These are phyloP conservation scores for Tylopilus vinaceipallidus DNA, from an alignment of 768 basidiomycete species.

Conservation along the genomic window DNA sequence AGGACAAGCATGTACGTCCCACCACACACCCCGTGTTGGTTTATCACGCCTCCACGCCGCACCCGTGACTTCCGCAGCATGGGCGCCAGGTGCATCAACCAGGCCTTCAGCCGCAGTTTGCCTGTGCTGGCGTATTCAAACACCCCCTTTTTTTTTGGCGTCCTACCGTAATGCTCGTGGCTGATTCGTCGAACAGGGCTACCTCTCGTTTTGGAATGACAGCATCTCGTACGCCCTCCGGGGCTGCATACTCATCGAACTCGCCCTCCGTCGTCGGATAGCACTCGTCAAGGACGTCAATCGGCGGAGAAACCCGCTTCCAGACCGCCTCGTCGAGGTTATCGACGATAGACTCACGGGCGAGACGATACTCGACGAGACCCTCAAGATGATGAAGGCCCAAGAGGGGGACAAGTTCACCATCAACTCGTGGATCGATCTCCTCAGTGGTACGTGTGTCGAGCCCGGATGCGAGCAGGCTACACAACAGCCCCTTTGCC, in stretches of 20 bases:
- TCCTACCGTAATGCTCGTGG: not conserved
- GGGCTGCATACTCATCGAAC: conserved; percentile 97
- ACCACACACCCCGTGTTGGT: not conserved
- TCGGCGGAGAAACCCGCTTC: conserved; percentile 67
- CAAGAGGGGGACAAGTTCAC: conserved; percentile 55
- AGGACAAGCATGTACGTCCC: conserved; percentile 85
- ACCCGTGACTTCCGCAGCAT: conserved; percentile 19
- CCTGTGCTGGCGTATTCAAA: conserved; percentile 4
- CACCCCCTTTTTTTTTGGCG: conserved; percentile 23
- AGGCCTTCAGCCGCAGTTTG: not conserved
- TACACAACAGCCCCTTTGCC: not conserved
- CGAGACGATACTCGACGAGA: conserved; percentile 94
- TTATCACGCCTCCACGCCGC: conserved; percentile 5
- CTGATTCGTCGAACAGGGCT: conserved; percentile 54
- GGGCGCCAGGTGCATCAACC: conserved; percentile 4
- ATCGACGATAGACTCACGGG: conserved; percentile 91
- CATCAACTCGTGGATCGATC: conserved; percentile 92
- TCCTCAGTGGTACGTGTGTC: conserved; percentile 70
- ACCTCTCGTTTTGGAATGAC: conserved; percentile 99
- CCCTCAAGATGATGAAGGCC: conserved; percentile 91
- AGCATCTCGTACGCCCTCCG: conserved; percentile 98
- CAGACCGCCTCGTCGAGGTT: conserved; percentile 87
- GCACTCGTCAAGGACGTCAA: conserved; percentile 82
- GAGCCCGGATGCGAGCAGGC: not conserved
- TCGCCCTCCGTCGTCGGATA: conserved; percentile 92